These are phyloP conservation scores for Moesziomyces sp. DNA, from an alignment of 1,284 basidiomycete species.

Conservation along the genomic window DNA sequence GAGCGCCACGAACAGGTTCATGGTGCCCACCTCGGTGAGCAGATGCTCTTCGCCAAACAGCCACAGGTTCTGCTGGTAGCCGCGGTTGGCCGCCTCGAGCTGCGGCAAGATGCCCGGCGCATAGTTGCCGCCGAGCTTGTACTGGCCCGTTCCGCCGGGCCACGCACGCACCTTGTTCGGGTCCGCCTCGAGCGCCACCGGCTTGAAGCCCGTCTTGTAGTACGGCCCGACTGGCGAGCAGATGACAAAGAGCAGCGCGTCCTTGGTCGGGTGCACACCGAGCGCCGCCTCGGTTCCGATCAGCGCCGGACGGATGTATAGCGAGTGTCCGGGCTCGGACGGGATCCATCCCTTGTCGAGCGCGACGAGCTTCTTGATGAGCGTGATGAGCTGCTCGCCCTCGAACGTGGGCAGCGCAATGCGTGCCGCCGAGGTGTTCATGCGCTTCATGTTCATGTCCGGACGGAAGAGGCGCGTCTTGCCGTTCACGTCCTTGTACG, in stretches of 20 bases:
- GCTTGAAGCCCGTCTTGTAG: slow-evolving; percentile 94
- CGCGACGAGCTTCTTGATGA: slow-evolving; percentile 88
- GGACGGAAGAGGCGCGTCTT: slow-evolving; percentile 90
- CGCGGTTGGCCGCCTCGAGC: slow-evolving; percentile 80
- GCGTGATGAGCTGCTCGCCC: slow-evolving; percentile 79
- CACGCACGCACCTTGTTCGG: slow-evolving; percentile 78
- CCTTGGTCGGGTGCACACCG: slow-evolving; percentile 85
- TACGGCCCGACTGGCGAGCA: slow-evolving; percentile 86
- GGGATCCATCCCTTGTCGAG: slow-evolving; percentile 95
- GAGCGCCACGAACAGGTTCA: slow-evolving; percentile 94
- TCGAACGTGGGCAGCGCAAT: slow-evolving; percentile 85
- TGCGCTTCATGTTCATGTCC: slow-evolving; percentile 93
- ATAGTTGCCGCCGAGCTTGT: slow-evolving; percentile 67
- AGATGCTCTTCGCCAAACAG: slow-evolving; percentile 72
- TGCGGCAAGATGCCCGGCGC: slow-evolving; percentile 74
- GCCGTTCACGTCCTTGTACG: slow-evolving; percentile 83
- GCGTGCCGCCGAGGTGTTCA: slow-evolving; percentile 75
- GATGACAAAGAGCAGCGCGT: slow-evolving; percentile 94
- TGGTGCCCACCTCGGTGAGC: slow-evolving; percentile 76
- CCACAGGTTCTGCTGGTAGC: slow-evolving; percentile 97
- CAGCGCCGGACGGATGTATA: slow-evolving; percentile 85
- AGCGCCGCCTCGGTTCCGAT: slow-evolving; percentile 91
- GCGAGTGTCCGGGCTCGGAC: slow-evolving; percentile 84
- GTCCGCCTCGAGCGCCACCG: slow-evolving; percentile 89
- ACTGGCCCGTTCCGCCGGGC: slow-evolving; percentile 65